Evolutionary conservation across 1,284 basidiomycete species (phyloP), one percentile per base, ranked within the genome.

Genomic region (Neolentinus lepideus): DNA sequence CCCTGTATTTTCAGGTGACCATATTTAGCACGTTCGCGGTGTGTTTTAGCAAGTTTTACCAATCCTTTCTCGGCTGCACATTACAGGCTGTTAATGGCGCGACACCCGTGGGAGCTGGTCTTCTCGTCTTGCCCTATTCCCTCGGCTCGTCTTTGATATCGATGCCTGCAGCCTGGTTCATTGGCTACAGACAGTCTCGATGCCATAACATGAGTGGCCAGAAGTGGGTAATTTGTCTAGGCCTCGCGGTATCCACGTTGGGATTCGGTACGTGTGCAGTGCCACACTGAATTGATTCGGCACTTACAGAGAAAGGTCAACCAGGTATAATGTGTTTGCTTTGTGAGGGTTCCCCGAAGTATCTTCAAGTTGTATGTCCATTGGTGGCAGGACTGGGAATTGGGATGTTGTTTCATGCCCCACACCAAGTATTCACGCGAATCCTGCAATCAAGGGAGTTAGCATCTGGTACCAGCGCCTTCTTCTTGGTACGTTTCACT

Each of bases 401-500:
- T 54, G 90, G 90, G 47, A 84, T 90, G 79, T 71, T 90, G 25
- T 90, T 91, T 68, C 88, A 90, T 66, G 81, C 88, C 1, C 90
- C 89, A 9, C 90, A 88, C 64, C 87, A 90, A 64, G 77, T 90
- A 14, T 88, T 91, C 66, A 80, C 79, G 47, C 77, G 75, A 58
- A 79, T 84, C 16, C 67, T 92, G 36, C 74, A 78, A 58, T 78
- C 81, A 10, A 71, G 76, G 51, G 83, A 90, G 61, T 70, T 90
- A 55, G 87, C 88, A n/a, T 78, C 83, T 45, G 86, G 85, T 26
- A 91, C 89, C 12, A 85, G 87, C 65, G 89, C 88, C 22, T 91
- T 92, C 66, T 91, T 92, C 68, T 75, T 92, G 55, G 86, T 90
- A 50, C 77, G 89, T 46, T 92, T 91, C 69, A 91, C 88, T 36